Base-by-base conservation (phyloP, 2,329 filamentous ascomycete species). In the Bipolaris gigantea region DNA sequence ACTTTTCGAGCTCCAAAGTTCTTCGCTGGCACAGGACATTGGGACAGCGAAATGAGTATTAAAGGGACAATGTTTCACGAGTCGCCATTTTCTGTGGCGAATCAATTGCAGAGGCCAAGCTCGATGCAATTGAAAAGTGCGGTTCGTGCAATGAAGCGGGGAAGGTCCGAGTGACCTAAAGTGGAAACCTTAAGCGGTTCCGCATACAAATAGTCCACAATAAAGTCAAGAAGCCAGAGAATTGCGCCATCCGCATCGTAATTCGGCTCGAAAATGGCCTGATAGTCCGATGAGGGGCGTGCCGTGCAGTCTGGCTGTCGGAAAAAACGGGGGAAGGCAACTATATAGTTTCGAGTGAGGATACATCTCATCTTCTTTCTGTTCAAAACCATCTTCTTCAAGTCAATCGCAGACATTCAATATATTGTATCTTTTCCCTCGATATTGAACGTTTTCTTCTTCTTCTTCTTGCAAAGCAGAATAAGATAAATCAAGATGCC, bases 131-230 rank as follows among this genome's bases (percentile, higher is more conserved):
- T 33, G 42, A 35, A 32, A 32, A 15, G 42, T 18, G 27, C 19
- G 35, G 35, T 30, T 39, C 36, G 23, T 21, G 25, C 46, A 40
- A 23, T 21, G 48, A 36, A 41, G 57, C 34, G 57, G 57, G 58
- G 56, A 50, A 54, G 52, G 52, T 53, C 41, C 49, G 55, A 44
- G 39, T 58, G 50, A 45, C 58, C 53, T 36, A 56, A 61, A 50
- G 33, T 15, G 58, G 52, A 51, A 61, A 56, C 53, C 34, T 13
- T 48, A 42, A 59, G 58, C 58, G 58, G 58, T 48, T 56, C 58
- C 58, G 58, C 58, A 58, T 41, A 42, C 23, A 21, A 33, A 9
- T 19, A 45, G n/a, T 39, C 55, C 57, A 56, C 56, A 54, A 42
- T 48, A 51, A 19, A 13, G 41, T 51, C 48, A 48, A 19, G 19